These are phyloP conservation scores for Hanseniaspora clermontiae DNA, from an alignment of 805 yeast genomes.

Conservation along the genomic window DNA sequence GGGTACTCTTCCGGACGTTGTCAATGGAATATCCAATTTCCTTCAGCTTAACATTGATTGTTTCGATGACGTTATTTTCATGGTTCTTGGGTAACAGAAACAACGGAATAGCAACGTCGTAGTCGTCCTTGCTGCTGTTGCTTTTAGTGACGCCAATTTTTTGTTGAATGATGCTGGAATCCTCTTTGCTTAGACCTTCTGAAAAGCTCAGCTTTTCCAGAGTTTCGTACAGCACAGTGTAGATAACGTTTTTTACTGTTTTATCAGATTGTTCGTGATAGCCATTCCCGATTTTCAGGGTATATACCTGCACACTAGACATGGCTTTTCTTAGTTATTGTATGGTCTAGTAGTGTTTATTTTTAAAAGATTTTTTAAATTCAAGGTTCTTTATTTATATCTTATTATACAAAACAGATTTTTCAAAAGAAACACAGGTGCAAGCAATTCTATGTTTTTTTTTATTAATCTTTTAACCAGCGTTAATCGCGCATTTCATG, in stretches of 20 bases:
- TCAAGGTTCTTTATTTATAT: no score
- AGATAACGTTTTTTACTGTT: conserved; percentile 11
- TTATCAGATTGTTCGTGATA: conserved; percentile 14
- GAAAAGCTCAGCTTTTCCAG: background rate
- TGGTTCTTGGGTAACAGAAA: background rate
- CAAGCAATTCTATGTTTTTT: background rate
- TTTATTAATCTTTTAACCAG: background rate
- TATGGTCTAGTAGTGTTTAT: background rate
- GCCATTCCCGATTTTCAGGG: conserved; percentile 5
- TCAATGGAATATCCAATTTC: background rate
- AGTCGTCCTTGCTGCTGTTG: background rate
- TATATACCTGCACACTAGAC: background rate
- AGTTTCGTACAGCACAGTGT: background rate
- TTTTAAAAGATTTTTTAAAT: background rate
- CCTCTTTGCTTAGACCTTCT: background rate
- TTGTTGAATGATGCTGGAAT: background rate
- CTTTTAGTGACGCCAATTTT: background rate
- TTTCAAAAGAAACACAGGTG: no score
- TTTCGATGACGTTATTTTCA: background rate
- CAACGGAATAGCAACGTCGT: background rate
- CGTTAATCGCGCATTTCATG: background rate
- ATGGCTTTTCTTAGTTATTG: background rate
- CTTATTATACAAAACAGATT: no score
- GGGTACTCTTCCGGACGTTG: background rate
- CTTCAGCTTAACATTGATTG: background rate